A percentile compares a stretch with the other conserved stretches of the same genome.
Conservation (phyloP, 1,139 yeast genomes). For the Wickerhamomyces sp. region DNA sequence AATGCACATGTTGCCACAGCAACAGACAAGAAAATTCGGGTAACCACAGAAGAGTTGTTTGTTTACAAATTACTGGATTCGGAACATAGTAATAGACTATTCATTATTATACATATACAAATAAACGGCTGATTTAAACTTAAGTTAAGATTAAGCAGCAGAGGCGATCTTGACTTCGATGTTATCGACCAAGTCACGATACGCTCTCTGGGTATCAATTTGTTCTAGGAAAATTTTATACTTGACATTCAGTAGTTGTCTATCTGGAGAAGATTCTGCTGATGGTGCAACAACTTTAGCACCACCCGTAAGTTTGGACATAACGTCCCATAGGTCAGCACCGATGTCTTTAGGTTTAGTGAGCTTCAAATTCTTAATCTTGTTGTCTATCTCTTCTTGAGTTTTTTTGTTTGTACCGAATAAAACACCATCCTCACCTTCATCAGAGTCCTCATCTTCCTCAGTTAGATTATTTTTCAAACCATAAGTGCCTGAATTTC, state of each 20-base stretch:
- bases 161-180: slow-evolving; percentile 38
- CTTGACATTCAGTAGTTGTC: slow-evolving; percentile 68
- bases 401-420: slow-evolving; percentile 55
- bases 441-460: slow-evolving; percentile 31
- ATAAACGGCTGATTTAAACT: too few relatives aligned
- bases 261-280: slow-evolving; percentile 52
- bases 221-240: slow-evolving; percentile 84
- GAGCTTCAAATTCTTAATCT: slow-evolving; percentile 24
- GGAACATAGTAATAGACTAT: too few relatives aligned
- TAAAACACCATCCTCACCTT: slow-evolving; percentile 44
- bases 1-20: not conserved
- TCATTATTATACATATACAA: too few relatives aligned
- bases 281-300: slow-evolving; percentile 77
- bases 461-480: slow-evolving; percentile 21
- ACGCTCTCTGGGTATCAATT: slow-evolving; percentile 73
- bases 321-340: slow-evolving; percentile 74
- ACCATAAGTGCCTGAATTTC: not conserved
- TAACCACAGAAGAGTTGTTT: not conserved
- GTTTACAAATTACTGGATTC: not conserved
- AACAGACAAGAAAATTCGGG: not conserved
- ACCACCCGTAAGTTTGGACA: slow-evolving; percentile 79
- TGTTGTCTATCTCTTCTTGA: slow-evolving; percentile 35
- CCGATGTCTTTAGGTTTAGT: slow-evolving; percentile 30
- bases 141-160: not conserved
- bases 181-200: slow-evolving; percentile 63